Evolutionary conservation across 306 rosid genomes (phyloP), one percentile per base, ranked within the genome.

Genomic region (Dryas drummondii): DNA sequence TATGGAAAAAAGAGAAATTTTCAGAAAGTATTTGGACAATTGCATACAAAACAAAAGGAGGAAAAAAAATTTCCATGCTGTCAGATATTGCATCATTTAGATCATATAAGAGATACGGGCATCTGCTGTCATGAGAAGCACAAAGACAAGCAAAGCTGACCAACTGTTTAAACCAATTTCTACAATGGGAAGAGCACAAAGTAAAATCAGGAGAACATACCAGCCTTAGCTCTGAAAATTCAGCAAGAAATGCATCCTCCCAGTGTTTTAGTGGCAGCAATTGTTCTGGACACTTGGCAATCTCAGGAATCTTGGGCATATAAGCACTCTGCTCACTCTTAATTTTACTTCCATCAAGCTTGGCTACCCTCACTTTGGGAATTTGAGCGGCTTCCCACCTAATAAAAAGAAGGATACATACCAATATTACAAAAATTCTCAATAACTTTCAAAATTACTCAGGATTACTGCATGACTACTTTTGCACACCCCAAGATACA

Each of bases 341-440:
- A 52, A 87, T 61, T 80, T 81, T 85, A 59, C 89, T 88, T 80
- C 82, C 85, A 78, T 94, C 96, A 71, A 90, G 75, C 83, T 88
- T 90, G 70, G 96, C 96, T 71, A 94, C 87, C 85, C 88, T 87
- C 84, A 94, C 96, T 74, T 87, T 87, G 8, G 97, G 97, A 71
- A 90, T 85, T 78, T 73, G 89, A 47, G 87, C 74, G 65, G 97
- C 99, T 79, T 94, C 99, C 97, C 97, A 94, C 86, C 99, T 94
- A 49, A 57, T 65, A 51, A 78, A 62, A 63, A 59, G 55, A 69
- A 62, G 48, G 6, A 27, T 5, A 59, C 19, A 57, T 57, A 32
- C n/a, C 9, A 32, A 14, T 37, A 9, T 49, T 49, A 9, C 41
- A 61, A 32, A 22, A 9, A 56, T 22, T 42, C 16, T 9, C 11